These are phyloP conservation scores for Biscutella auriculata DNA, from an alignment of 441 rosid genomes.

Conservation along the genomic window DNA sequence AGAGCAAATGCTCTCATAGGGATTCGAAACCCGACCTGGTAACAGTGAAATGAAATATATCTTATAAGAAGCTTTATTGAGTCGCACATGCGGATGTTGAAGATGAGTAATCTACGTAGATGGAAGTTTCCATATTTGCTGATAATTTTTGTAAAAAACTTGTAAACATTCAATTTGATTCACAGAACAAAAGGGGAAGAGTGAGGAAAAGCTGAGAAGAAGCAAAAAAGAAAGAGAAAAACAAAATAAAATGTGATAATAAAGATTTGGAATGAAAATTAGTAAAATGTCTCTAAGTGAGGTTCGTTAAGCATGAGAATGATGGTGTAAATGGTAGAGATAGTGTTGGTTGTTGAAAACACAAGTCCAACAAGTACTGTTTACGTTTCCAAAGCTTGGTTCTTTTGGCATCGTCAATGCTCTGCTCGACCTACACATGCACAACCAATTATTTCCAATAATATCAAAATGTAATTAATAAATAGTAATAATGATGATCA, in stretches of 20 bases:
- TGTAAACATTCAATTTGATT: too few relatives aligned
- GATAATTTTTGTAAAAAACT: too few relatives aligned
- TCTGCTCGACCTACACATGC: slow-evolving; percentile 46
- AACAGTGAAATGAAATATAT: too few relatives aligned
- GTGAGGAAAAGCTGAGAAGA: background rate
- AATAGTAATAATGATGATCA: background rate
- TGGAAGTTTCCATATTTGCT: too few relatives aligned
- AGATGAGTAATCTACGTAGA: too few relatives aligned
- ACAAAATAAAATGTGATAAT: background rate
- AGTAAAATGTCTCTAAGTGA: slow-evolving; percentile 8
- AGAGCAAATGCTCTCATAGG: too few relatives aligned
- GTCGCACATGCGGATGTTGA: too few relatives aligned
- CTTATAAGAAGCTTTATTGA: too few relatives aligned
- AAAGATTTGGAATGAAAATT: background rate
- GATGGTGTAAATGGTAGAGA: slow-evolving; percentile 26
- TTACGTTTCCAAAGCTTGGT: slow-evolving; percentile 42
- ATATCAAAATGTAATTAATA: background rate
- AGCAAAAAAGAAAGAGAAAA: background rate
- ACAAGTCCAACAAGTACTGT: slow-evolving; percentile 52
- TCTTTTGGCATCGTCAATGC: slow-evolving; percentile 68
- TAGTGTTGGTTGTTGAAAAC: slow-evolving; percentile 26
- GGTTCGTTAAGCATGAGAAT: slow-evolving; percentile 26
- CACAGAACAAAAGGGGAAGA: background rate
- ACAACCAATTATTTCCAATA: background rate
- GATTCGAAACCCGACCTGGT: too few relatives aligned